A percentile compares a stretch with the other conserved stretches of the same genome.
Evolutionary conservation across 345 rosid species (phyloP).

Genomic region (Punica granatum): DNA sequence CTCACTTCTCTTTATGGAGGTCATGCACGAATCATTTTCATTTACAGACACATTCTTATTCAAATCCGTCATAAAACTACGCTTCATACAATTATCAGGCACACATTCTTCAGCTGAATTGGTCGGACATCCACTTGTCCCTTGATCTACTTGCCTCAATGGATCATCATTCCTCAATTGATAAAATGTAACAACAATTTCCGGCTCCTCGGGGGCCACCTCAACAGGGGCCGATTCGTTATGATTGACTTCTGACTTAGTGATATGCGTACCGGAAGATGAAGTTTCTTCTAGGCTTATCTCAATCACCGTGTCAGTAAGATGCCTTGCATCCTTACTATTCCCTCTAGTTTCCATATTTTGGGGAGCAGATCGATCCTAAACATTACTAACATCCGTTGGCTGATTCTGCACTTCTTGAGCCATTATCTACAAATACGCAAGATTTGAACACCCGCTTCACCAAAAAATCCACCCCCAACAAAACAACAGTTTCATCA

Average conservation of each 20-base stretch:
- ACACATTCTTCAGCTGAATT: neutral
- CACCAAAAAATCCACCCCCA: neutral
- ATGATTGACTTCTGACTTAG: slow-evolving; percentile 9
- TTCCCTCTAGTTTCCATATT: neutral
- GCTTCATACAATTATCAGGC: neutral
- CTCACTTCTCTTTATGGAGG: slow-evolving; percentile 34
- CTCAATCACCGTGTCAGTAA: neutral
- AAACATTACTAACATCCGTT: neutral
- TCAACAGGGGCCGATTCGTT: neutral
- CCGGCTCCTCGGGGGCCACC: slow-evolving; percentile 2
- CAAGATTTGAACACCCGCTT: neutral
- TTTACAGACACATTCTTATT: slow-evolving; percentile 6
- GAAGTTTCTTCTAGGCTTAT: neutral
- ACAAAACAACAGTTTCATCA: neutral
- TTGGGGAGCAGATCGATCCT: neutral
- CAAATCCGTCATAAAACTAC: neutral
- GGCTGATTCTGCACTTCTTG: neutral
- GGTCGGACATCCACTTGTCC: slow-evolving; percentile 4
- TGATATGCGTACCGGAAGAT: neutral
- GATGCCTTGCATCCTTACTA: neutral
- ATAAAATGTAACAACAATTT: neutral
- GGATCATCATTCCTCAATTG: neutral
- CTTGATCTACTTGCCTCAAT: slow-evolving; percentile 8
- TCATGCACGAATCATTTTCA: slow-evolving; percentile 29
- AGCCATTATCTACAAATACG: neutral